Evolutionary conservation across 2,329 filamentous ascomycete genomes (phyloP), one percentile per base, ranked within the genome.

Genomic region (Aspergillus ustus): DNA sequence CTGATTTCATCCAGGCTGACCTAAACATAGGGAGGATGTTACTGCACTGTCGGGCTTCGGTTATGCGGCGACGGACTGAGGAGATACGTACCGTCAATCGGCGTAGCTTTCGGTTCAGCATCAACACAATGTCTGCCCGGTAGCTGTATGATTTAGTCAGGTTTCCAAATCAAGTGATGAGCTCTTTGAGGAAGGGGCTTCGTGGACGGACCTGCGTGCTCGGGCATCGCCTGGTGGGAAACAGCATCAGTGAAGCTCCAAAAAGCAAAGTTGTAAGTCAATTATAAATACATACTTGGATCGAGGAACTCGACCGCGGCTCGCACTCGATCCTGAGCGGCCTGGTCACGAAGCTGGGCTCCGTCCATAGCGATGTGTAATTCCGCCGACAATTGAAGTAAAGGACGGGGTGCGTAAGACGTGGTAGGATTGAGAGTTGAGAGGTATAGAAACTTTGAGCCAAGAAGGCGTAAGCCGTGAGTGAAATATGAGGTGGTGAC

Each of bases 301-400:
- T 97, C 94, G 48, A 98, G 87, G 73, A 98, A 97, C 77, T 97
- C 93, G 71, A 90, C 86, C n/a, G 92, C 93, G 66, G 90, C 87
- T 71, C 92, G 90, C 76, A 97, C 87, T 72, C 93, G 91, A 81
- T 96, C 89, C 70, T 88, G 86, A 70, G 90, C 88, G 67, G 90
- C 92, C 78, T 95, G 91, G 84, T 97, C 93, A 78, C 90, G 87
- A 71, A 96, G 86, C 81, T 90, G 87, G 69, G 87, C 82, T 63
- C 83, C 85, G 69, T 93, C 90, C 91, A 95, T 93, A 61, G 60
- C 68, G 66, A 62, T 55, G 62, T 59, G 60, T 59, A 62, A 58
- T 60, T 64, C 52, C 60, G 61, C 63, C 43, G 59, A 58, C 52
- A 57, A 51, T 43, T 61, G 54, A 17, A 46, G 45, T 44, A 25